These are phyloP conservation scores for Oenanthe sinensis DNA, from an alignment of 129 eudicot species.

Conservation along the genomic window DNA sequence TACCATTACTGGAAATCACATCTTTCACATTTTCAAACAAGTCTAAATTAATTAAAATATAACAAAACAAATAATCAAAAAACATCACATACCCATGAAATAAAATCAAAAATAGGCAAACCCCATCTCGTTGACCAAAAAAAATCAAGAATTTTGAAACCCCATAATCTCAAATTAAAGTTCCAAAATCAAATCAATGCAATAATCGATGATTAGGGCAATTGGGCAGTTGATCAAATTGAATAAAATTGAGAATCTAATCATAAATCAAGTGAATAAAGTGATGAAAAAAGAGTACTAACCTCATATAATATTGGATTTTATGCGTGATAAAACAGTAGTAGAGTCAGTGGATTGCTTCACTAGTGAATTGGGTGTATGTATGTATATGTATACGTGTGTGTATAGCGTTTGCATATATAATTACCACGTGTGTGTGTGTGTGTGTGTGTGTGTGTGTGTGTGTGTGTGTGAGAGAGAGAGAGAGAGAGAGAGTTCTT, in stretches of 20 bases:
- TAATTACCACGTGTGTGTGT: too few species aligned
- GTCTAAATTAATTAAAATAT: not conserved
- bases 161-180: not conserved
- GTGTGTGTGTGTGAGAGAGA: too few species aligned
- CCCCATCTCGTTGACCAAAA: constrained; percentile 12
- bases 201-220: not conserved
- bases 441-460: too few species aligned
- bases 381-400: not conserved
- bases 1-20: not conserved
- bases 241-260: not conserved
- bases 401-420: not conserved
- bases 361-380: constrained; percentile 1
- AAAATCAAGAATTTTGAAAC: not conserved
- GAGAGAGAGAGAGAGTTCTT: not conserved
- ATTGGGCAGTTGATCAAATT: not conserved
- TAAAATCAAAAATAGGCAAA: not conserved
- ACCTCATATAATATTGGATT: not conserved
- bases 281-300: not conserved
- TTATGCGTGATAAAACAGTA: not conserved
- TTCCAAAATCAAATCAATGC: constrained; percentile 1
- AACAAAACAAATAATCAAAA: not conserved
- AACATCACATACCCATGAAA: not conserved
- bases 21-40: not conserved
- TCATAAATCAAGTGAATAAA: not conserved
- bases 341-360: not conserved